Evolutionary conservation across 139 green algal genomes (phyloP), one percentile per base, ranked within the genome.

Genomic region (Yamagishiella unicocca): DNA sequence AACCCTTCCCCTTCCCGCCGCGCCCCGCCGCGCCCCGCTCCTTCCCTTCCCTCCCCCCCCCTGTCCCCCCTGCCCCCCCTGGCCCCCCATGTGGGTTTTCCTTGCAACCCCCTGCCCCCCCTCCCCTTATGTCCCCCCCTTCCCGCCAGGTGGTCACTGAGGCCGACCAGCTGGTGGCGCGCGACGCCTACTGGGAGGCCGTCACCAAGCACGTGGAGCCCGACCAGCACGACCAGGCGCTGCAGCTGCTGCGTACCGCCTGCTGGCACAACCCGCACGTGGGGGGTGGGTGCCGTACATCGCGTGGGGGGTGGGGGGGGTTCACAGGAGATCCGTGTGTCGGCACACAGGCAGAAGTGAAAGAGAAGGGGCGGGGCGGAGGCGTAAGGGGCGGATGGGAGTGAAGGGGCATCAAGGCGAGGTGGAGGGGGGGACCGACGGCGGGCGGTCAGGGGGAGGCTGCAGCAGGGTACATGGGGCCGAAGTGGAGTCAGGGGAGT

Each of bases 131-230:
- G 7, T 43, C 70, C 42, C 70, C 9, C 70, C 37, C 37, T 24
- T 27, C 37, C 70, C 70, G 9, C 40, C 70, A 81, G 70, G 54
- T 88, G 3, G 29, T 88, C 27, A 58, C 70, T 12, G 70, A 75
- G 53, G 27, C 70, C 1, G 71, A 83, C 50, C 68, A 88, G 83
- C 71, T 82, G 37, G 38, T 29, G 7, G 83, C 83, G 0, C 83
- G 83, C 5, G 83, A 88, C 83, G 83, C 83, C 37, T 88, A 88
- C 83, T 88, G 83, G 83, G 6, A 33, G 71, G 83, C 83, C 7
- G 83, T 83, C n/a, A 66, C 55, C 19, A 6, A 76, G 55, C 83
- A 66, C 45, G 54, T 66, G 33, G 81, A 87, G 66, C 81, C 64
- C 2, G 22, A 1, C 1, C 68, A 88, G 72, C 83, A 82, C 55